Evolutionary conservation across 331 rosid species (phyloP).

Genomic region (Rhamnella rubrinervis): DNA sequence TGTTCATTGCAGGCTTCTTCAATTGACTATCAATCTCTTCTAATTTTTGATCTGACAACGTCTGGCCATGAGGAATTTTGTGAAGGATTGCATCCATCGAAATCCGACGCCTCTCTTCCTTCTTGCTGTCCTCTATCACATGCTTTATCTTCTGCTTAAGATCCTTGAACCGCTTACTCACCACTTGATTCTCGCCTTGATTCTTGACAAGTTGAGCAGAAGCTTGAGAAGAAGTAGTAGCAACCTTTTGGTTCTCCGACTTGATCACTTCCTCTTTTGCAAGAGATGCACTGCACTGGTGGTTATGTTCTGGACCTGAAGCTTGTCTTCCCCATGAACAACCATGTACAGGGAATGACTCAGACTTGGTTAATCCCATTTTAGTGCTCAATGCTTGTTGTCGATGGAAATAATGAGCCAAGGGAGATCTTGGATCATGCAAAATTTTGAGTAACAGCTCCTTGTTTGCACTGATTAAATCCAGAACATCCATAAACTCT

Average conservation of each 20-base stretch:
- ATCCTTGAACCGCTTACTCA: slow-evolving; percentile 51
- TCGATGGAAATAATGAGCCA: slow-evolving; percentile 31
- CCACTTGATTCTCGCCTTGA: slow-evolving; percentile 24
- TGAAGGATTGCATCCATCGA: slow-evolving; percentile 70
- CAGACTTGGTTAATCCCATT: slow-evolving; percentile 33
- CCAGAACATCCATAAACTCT: slow-evolving; percentile 65
- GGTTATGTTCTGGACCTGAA: slow-evolving; percentile 19
- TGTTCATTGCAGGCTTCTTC: slow-evolving; percentile 14
- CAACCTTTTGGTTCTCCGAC: slow-evolving; percentile 14
- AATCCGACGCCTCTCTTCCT: slow-evolving; percentile 54
- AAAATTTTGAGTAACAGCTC: slow-evolving; percentile 38
- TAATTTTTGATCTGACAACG: slow-evolving; percentile 19
- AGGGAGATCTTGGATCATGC: slow-evolving; percentile 50
- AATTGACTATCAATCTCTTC: slow-evolving; percentile 23
- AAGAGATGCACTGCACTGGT: slow-evolving; percentile 12
- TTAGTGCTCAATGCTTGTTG: slow-evolving; percentile 32
- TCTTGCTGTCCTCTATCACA: slow-evolving; percentile 50
- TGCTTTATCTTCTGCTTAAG: slow-evolving; percentile 55
- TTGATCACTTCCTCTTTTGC: slow-evolving; percentile 2
- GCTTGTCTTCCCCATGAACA: slow-evolving; percentile 27
- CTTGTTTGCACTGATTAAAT: slow-evolving; percentile 42
- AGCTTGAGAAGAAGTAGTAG: neutral
- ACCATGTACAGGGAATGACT: slow-evolving; percentile 41
- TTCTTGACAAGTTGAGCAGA: slow-evolving; percentile 8
- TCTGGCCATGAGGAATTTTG: slow-evolving; percentile 65